A percentile compares a stretch with the other conserved stretches of the same genome.
Evolutionary conservation across 169 alveolate species (phyloP).

Genomic region (Besnoitia besnoiti): DNA sequence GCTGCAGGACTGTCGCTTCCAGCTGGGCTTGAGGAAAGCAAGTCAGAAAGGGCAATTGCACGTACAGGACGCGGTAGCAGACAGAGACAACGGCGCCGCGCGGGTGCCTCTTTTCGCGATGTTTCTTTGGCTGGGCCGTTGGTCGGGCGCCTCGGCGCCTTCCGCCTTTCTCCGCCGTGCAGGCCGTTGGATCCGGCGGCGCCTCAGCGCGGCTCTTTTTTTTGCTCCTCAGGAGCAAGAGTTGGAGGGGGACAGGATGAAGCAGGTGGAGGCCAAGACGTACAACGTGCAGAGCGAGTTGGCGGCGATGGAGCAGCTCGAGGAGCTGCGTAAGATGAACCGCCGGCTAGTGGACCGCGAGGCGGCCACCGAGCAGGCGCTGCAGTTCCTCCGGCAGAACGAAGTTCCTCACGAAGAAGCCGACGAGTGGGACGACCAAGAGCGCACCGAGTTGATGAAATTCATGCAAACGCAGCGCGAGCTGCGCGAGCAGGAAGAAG

Average conservation of each 20-base stretch:
- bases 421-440: constrained; percentile 13
- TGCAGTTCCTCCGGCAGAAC: constrained; percentile 70
- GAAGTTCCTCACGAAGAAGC: not conserved
- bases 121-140: too few species aligned
- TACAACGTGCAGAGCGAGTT: constrained; percentile 69
- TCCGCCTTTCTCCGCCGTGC: too few species aligned
- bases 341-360: constrained; percentile 64
- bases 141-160: too few species aligned
- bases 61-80: too few species aligned
- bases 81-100: too few species aligned
- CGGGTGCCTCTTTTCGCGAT: too few species aligned
- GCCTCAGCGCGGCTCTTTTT: not conserved
- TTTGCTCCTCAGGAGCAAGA: constrained; percentile 53
- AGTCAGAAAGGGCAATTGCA: too few species aligned
- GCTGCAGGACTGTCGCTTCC: not conserved
- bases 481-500: constrained; percentile 19
- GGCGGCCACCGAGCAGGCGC: constrained; percentile 66
- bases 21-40: not conserved
- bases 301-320: constrained; percentile 66
- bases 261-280: constrained; percentile 67
- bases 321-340: constrained; percentile 67
- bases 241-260: constrained; percentile 68
- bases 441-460: constrained; percentile 3
- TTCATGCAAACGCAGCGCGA: constrained; percentile 33
- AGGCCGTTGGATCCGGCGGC: too few species aligned